These are phyloP conservation scores for Emergomyces africanus DNA, from an alignment of 2,329 filamentous ascomycete genomes.

Conservation along the genomic window DNA sequence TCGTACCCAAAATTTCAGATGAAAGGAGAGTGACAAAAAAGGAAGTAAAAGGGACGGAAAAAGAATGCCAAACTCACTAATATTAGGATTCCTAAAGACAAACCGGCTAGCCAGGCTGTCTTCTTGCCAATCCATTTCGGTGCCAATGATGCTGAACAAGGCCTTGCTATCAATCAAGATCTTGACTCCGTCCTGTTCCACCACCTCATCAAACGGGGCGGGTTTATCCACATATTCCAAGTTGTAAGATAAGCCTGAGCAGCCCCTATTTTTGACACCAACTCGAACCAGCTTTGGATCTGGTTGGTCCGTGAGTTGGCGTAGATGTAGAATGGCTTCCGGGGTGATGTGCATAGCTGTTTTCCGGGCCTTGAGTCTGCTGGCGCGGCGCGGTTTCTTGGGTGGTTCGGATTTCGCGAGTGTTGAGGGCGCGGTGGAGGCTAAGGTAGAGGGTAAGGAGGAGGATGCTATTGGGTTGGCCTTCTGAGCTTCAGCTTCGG, in stretches of 20 bases:
- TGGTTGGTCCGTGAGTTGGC: slow-evolving; percentile 64
- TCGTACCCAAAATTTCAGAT: neutral
- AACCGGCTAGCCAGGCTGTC: slow-evolving; percentile 89
- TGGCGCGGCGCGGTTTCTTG: slow-evolving; percentile 44
- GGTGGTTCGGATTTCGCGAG: slow-evolving; percentile 26
- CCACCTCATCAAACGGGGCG: slow-evolving; percentile 74
- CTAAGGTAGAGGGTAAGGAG: neutral
- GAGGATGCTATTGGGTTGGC: slow-evolving; percentile 36
- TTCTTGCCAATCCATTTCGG: slow-evolving; percentile 98
- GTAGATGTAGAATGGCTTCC: slow-evolving; percentile 65
- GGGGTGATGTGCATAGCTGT: slow-evolving; percentile 81
- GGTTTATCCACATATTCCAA: slow-evolving; percentile 92
- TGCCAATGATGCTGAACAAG: slow-evolving; percentile 93
- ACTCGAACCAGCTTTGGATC: slow-evolving; percentile 89
- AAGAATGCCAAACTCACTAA: slow-evolving; percentile 56
- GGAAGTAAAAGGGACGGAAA: no score
- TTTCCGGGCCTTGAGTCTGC: slow-evolving; percentile 68
- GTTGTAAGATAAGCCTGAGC: slow-evolving; percentile 85
- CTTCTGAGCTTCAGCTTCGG: slow-evolving; percentile 56
- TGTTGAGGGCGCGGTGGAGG: slow-evolving; percentile 15
- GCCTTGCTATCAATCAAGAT: slow-evolving; percentile 96
- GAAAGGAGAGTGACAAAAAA: neutral
- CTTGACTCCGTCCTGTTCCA: slow-evolving; percentile 92
- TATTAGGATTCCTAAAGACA: slow-evolving; percentile 93
- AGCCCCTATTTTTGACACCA: slow-evolving; percentile 85